Evolutionary conservation across 495 filamentous ascomycete species (phyloP).

Genomic region (Antarctomyces pellizariae): DNA sequence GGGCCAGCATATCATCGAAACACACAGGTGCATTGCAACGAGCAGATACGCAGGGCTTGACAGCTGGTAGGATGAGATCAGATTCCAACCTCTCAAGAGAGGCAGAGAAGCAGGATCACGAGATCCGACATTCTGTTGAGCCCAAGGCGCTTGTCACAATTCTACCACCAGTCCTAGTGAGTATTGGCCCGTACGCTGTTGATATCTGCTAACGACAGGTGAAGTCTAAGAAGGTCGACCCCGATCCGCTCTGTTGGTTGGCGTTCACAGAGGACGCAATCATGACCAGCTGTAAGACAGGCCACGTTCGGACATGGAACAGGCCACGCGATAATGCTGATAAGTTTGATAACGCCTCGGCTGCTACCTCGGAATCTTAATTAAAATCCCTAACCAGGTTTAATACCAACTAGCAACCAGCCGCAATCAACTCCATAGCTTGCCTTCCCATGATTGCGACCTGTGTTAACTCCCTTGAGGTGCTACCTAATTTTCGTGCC

Average conservation of each 20-base stretch:
- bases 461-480: no score
- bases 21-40: constrained; percentile 20
- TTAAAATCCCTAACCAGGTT: no score
- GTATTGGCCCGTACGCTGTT: constrained; percentile 7
- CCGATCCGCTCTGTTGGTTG: constrained; percentile 71
- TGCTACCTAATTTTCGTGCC: no score
- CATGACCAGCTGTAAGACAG: constrained; percentile 73
- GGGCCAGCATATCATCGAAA: constrained; percentile 35
- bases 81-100: constrained; percentile 32
- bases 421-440: no score
- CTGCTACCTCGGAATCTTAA: no score
- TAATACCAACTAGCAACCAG: no score
- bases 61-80: constrained; percentile 35
- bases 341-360: no score
- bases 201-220: background rate
- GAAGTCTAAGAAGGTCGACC: constrained; percentile 65
- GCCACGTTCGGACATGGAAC: constrained; percentile 75
- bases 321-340: constrained; percentile 41
- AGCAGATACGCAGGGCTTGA: constrained; percentile 25
- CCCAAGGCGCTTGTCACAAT: constrained; percentile 57
- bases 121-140: constrained; percentile 53
- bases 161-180: constrained; percentile 79
- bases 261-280: constrained; percentile 81
- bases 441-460: no score
- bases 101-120: constrained; percentile 19